Base-by-base conservation (phyloP, 495 filamentous ascomycete species). In the Tuber indicum region DNA sequence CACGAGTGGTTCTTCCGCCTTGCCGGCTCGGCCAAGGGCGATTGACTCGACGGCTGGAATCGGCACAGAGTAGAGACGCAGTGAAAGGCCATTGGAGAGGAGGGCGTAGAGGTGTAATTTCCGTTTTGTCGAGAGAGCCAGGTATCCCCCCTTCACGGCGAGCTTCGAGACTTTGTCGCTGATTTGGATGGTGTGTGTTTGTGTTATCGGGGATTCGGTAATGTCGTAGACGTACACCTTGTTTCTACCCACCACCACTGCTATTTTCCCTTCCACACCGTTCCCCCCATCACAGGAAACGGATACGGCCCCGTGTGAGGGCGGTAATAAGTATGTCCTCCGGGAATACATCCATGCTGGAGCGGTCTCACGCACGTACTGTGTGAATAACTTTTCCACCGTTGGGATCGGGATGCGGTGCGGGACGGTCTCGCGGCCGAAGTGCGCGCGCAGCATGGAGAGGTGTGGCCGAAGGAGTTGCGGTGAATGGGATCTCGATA, bases 381-480 rank as follows among this genome's bases (percentile, higher is more conserved):
- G 81, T 45, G 76, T 69, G 72, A 82, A 75, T 39, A 82, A 80
- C 23, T 77, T 75, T 32, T 81, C 76, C 70, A 82, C 77, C 41
- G 81, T 75, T 9, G 72, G 73, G 66, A 82, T 79, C 17, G 80
- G 80, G 44, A 82, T 66, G 21, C 77, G 72, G 62, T 79, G 81
- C 4, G 81, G 81, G 41, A 82, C 77, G 42, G 79, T 71, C 17
- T 75, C 72, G 41, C 75, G 74, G 16, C 81, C 81, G 49, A 82
- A 82, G 16, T 81, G 80, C 36, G 76, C 76, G 32, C 81, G 81
- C 44, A 82, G 77, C 14, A 82, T 75, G 14, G 80, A 79, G 41
- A 82, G 81, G 36, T 82, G 81, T n/a, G 77, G 77, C 41, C 77
- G 76, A 72, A 82, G 80, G 26, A 82, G 75, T n/a, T 62, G 66